Evolutionary conservation across 257 asterid genomes (phyloP).

Genomic region (Solanum arcanum): DNA sequence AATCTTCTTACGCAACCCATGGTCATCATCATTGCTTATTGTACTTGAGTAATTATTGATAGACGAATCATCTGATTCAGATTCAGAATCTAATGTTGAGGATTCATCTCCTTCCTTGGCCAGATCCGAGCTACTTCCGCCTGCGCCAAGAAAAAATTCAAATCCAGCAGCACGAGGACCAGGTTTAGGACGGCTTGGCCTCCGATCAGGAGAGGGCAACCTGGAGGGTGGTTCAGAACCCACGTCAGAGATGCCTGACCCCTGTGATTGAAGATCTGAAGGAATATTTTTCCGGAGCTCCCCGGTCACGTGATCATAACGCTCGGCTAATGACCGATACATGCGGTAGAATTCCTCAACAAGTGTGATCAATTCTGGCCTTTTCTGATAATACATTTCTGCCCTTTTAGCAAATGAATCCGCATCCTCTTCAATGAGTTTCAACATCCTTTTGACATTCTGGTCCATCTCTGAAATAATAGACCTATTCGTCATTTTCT

Average conservation of each 20-base stretch:
- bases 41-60: slow-evolving; percentile 44
- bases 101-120: slow-evolving; percentile 70
- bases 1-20: slow-evolving; percentile 34
- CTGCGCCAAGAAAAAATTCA: slow-evolving; percentile 51
- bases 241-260: slow-evolving; percentile 66
- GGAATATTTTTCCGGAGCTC: slow-evolving; percentile 54
- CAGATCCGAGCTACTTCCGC: slow-evolving; percentile 44
- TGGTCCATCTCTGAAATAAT: slow-evolving; percentile 67
- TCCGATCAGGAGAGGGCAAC: slow-evolving; percentile 36
- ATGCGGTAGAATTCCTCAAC: slow-evolving; percentile 64
- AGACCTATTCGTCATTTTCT: slow-evolving; percentile 18
- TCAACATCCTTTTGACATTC: slow-evolving; percentile 51
- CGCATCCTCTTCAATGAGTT: slow-evolving; percentile 69
- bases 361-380: slow-evolving; percentile 50
- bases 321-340: slow-evolving; percentile 60
- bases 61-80: slow-evolving; percentile 81
- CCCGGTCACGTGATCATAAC: slow-evolving; percentile 57
- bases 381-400: slow-evolving; percentile 55
- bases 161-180: slow-evolving; percentile 90
- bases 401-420: slow-evolving; percentile 75
- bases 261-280: slow-evolving; percentile 82
- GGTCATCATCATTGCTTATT: slow-evolving; percentile 38
- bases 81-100: slow-evolving; percentile 63
- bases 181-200: slow-evolving; percentile 33
- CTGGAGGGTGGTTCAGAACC: slow-evolving; percentile 60